Percentiles rank a stretch among this genome's conserved stretches.
Conservation (phyloP, 441 rosid genomes). For the Adansonia gregorii region DNA sequence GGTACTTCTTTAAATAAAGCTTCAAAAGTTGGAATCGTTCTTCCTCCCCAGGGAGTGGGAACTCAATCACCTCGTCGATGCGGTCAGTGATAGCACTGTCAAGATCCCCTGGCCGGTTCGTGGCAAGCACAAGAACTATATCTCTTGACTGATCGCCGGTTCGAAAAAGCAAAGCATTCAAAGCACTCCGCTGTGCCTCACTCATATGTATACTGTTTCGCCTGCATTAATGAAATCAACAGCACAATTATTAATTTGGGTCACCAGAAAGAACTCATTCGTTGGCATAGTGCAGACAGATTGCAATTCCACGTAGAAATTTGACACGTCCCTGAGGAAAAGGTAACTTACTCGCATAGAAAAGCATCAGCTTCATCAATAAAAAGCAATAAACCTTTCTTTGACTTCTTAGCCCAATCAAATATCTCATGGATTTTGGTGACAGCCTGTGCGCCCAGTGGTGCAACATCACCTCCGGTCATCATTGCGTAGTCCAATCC, state of each 20-base stretch:
- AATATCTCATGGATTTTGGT: conserved; percentile 91
- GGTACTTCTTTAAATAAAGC: conserved; percentile 71
- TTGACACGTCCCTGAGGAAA: not conserved
- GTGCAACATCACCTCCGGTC: conserved; percentile 99
- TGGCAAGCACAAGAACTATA: conserved; percentile 80
- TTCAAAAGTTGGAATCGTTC: conserved; percentile 77
- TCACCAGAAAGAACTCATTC: not conserved
- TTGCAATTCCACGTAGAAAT: not conserved
- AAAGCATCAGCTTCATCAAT: conserved; percentile 97
- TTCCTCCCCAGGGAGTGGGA: conserved; percentile 86
- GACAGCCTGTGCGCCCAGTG: conserved; percentile 88
- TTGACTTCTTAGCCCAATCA: conserved; percentile 93
- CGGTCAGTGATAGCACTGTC: conserved; percentile 86
- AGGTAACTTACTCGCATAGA: conserved; percentile 78
- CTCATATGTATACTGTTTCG: conserved; percentile 89
- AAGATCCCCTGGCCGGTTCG: conserved; percentile 86
- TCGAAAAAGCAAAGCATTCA: conserved; percentile 82
- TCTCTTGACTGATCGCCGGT: conserved; percentile 94
- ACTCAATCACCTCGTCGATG: conserved; percentile 85
- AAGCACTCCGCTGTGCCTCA: conserved; percentile 88
- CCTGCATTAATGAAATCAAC: conserved; percentile 46
- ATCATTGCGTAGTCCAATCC: conserved; percentile 97
- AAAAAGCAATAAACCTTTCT: conserved; percentile 76
- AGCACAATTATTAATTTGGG: not conserved
- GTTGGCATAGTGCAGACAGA: not conserved